phyloP scores from a whole-genome alignment of 2,329 filamentous ascomycete species.

The Huntiella omanensis region DNA sequence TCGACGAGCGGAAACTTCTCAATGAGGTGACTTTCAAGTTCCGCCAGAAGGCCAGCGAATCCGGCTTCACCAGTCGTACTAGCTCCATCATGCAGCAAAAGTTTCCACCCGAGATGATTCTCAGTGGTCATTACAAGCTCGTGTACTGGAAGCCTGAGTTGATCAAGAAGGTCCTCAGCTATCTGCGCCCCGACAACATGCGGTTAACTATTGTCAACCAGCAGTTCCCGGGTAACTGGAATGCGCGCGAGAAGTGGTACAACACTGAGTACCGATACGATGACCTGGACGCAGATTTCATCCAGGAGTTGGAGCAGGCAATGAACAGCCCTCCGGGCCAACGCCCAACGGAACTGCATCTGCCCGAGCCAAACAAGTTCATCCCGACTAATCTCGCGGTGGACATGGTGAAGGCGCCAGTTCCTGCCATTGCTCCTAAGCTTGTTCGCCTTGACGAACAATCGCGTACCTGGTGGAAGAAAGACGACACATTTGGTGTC shows the following conservation, averaged over 20 bases:
- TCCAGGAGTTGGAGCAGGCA: slow-evolving; percentile 50
- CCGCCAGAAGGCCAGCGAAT: slow-evolving; percentile 79
- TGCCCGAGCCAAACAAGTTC: slow-evolving; percentile 89
- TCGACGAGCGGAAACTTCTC: slow-evolving; percentile 76
- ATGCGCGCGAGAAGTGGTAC: slow-evolving; percentile 90
- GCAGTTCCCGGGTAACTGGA: slow-evolving; percentile 66
- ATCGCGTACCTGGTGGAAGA: slow-evolving; percentile 88
- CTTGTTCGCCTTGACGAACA: slow-evolving; percentile 70
- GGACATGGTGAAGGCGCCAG: slow-evolving; percentile 75
- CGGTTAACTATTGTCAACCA: slow-evolving; percentile 67
- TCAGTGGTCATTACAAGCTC: slow-evolving; percentile 61
- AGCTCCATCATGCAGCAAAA: slow-evolving; percentile 84
- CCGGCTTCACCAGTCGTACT: slow-evolving; percentile 69
- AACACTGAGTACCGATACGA: slow-evolving; percentile 82
- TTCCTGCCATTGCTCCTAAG: slow-evolving; percentile 54
- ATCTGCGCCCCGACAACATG: slow-evolving; percentile 75
- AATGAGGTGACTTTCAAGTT: slow-evolving; percentile 91
- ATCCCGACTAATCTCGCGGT: slow-evolving; percentile 86
- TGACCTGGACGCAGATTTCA: slow-evolving; percentile 57
- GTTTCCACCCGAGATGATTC: slow-evolving; percentile 66
- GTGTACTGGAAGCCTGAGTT: slow-evolving; percentile 62
- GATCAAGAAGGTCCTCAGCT: slow-evolving; percentile 56
- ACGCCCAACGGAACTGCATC: slow-evolving; percentile 53
- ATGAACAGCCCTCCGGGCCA: slow-evolving; percentile 35
- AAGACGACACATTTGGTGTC: slow-evolving; percentile 96